These are phyloP conservation scores for Aureobasidium zeae DNA, from an alignment of 2,329 filamentous ascomycete genomes.

Conservation along the genomic window DNA sequence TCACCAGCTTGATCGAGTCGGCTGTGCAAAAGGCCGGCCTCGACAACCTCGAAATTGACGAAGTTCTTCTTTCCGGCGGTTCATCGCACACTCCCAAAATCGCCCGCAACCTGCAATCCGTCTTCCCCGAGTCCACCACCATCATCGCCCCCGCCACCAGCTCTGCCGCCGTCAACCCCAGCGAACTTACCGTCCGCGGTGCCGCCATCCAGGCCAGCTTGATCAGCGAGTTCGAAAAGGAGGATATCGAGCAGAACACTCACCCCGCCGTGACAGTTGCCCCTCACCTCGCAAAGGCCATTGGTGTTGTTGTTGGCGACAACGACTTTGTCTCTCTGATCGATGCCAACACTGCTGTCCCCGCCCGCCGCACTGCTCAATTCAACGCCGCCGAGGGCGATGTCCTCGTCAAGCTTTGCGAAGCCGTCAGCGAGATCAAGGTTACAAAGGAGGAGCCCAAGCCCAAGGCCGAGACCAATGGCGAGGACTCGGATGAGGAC, in stretches of 20 bases:
- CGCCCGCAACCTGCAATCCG: constrained; percentile 63
- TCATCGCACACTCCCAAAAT: constrained; percentile 91
- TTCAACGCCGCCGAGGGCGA: constrained; percentile 72
- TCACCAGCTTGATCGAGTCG: constrained; percentile 75
- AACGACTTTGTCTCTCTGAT: constrained; percentile 75
- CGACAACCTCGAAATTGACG: constrained; percentile 85
- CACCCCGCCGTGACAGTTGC: constrained; percentile 92
- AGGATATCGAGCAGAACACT: constrained; percentile 91
- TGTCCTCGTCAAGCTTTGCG: constrained; percentile 77
- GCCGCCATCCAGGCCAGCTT: constrained; percentile 92
- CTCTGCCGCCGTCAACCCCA: constrained; percentile 77
- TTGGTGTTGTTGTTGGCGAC: constrained; percentile 65
- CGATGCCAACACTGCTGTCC: constrained; percentile 77
- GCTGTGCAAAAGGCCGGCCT: constrained; percentile 86
- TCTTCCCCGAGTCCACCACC: constrained; percentile 72
- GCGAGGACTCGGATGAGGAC: constrained; percentile 49
- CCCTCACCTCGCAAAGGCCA: constrained; percentile 77
- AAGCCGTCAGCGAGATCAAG: constrained; percentile 86
- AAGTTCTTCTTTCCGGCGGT: constrained; percentile 88
- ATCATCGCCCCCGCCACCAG: constrained; percentile 78
- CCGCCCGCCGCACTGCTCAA: constrained; percentile 74
- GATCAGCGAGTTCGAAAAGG: constrained; percentile 85
- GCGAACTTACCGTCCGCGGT: constrained; percentile 77
- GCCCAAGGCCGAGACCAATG: constrained; percentile 52
- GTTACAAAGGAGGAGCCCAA: constrained; percentile 80